Evolutionary conservation across 2,329 filamentous ascomycete species (phyloP), one percentile per base, ranked within the genome.

Genomic region (Sarocladium brachiariae): DNA sequence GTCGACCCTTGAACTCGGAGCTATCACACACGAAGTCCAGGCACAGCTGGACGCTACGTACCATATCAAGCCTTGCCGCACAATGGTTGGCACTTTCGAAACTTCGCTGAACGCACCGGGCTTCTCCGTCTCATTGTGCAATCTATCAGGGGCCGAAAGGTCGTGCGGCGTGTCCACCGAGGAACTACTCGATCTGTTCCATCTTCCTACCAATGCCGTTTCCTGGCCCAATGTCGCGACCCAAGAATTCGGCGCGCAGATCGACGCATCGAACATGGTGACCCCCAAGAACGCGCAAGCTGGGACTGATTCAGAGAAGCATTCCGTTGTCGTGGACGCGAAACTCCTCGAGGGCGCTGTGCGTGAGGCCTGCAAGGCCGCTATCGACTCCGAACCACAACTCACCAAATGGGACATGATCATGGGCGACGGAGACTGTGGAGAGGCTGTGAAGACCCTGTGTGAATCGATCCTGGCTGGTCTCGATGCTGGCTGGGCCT

Each of bases 61-160:
- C 19, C 14, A 14, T 31, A 49, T 53, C 72, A 62, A 6, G 75
- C 75, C 1, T 59, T 60, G 27, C 10, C 69, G 74, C 43, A 70
- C 76, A n/a, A 45, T 53, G 11, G 23, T 34, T n/a, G 52, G 52
- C 6, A 63, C 69, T 2, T 73, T 79, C 41, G 75, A 78, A 53
- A 77, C 75, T 0, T 77, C 73, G 0, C 62, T 80, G 8, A 79
- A 80, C 55, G 76, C 71, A 1, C 76, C 76, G 6, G 77, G 76
- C 4, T 80, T 78, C 66, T 77, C 72, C 7, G 73, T 80, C 27
- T 78, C 76, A 1, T 61, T 80, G 0, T 74, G 74, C 27, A 79
- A 79, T 55, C 62, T 80, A 45, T 70, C 69, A 1, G 55, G 51
- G 7, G 62, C 61, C n/a, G 61, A 63, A 6, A 59, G 56, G 34